Evolutionary conservation across 257 asterid genomes (phyloP), one percentile per base, ranked within the genome.

Genomic region (Nicotiana undulata): DNA sequence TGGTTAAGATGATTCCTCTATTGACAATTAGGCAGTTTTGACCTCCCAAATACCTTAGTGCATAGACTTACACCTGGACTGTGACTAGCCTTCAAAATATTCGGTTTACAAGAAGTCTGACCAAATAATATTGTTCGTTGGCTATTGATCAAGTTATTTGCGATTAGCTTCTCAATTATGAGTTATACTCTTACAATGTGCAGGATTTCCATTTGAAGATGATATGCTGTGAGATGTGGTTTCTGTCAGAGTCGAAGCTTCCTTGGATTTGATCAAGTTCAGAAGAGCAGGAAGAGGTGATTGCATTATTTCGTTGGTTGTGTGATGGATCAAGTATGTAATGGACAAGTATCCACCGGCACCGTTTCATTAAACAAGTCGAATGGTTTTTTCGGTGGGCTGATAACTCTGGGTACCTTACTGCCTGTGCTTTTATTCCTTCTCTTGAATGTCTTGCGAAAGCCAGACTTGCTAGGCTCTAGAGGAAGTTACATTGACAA

Each of bases 181-280:
- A 9, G 51, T 63, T 15, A 49, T 79, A 37, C 52, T 79, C 49
- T 64, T 64, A 32, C 77, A 12, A 79, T 79, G 65, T 79, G 82
- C 82, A 79, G 82, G 82, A 13, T 9, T 78, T 46, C n/a, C 61
- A 34, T 61, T 79, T 63, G 76, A 20, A 20, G 77, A 68, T 10
- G 76, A 70, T 68, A 20, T 20, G 58, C 78, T 10, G 12, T 22
- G 77, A 72, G 59, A 46, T 22, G 11, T 68, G 32, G 56, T 68
- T 68, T 11, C 76, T 22, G 22, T 68, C 20, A 0, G 53, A 18
- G 32, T 20, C 17, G 20, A 20, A 56, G 56, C 28, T 68, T 29
- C 31, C 32, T 68, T 40, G 76, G 32, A 66, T 67, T 34, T 12
- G 20, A 34, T 67, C n/a, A 68, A 40, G 56, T 68, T 29, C 76